phyloP scores from a whole-genome alignment of 495 filamentous ascomycete genomes.

The Trichoderma gamsii region DNA sequence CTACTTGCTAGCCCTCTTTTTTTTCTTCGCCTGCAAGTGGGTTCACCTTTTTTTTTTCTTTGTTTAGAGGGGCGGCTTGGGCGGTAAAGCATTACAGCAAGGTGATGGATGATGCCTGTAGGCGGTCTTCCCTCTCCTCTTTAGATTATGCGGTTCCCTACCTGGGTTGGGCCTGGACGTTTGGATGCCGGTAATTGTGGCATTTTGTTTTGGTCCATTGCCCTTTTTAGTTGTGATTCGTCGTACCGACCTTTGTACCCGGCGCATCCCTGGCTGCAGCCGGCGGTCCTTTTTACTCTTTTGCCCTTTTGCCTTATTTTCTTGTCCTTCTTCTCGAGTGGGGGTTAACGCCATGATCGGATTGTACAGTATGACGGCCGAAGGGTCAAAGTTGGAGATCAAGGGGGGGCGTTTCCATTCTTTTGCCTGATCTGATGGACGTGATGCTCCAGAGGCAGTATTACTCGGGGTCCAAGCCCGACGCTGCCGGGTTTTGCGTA shows the following conservation, averaged over 20 bases:
- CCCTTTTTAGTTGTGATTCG: not conserved
- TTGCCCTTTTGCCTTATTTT: no score
- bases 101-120: not conserved
- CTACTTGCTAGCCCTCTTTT: not conserved
- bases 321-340: no score
- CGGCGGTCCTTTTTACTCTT: no score
- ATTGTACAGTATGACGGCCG: no score
- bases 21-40: not conserved
- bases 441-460: no score
- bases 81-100: constrained; percentile 1
- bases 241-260: not conserved
- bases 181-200: not conserved
- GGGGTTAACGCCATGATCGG: no score
- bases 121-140: not conserved
- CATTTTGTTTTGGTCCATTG: not conserved
- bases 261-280: not conserved
- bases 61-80: constrained; percentile 1
- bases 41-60: not conserved
- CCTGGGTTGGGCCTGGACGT: not conserved
- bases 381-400: no score
- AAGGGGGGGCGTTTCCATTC: no score
- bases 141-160: not conserved
- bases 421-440: no score
- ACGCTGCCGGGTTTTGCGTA: no score
- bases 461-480: no score